Base-by-base conservation (phyloP, 306 rosid species). In the Casuarina glauca region DNA sequence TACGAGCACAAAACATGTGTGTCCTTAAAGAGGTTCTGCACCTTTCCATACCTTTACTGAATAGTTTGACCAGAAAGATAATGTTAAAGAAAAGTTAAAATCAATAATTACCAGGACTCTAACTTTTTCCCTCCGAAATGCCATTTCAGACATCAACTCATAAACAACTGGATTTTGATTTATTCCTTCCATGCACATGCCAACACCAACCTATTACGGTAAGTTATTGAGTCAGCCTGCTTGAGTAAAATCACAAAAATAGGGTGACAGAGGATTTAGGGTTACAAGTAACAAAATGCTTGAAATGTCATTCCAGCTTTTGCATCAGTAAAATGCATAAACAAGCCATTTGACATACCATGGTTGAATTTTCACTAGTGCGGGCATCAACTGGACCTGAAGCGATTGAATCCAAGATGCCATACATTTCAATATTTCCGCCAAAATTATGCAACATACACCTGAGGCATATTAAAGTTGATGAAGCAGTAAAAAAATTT, bases 181-280 rank as follows among this genome's bases (percentile, higher is more conserved):
- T 82, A 90, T 94, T 78, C 97, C 98, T 88, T 94, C 98, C 98
- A 94, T 94, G 87, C 98, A 92, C 95, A 89, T 89, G 74, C 98
- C 98, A 87, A 94, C 97, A 43, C 98, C 98, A 63, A 92, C 89
- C 98, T 94, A 76, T 84, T 80, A 43, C 46, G 69, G 5, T 79
- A 69, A 70, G 74, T 64, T 49, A 54, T 10, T 17, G 41, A 72
- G 72, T 50, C 17, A 72, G 46, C 42, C 57, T 35, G 13, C 19
- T 57, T 12, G 42, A 82, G 41, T 74, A 85, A 57, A 48, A 66
- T 38, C 11, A 72, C 39, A 50, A 61, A 41, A 72, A 15, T 9
- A 75, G 1, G 6, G 55, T 42, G 72, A 51, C 44, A 69, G n/a
- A 66, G 82, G 77, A 67, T 41, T 74, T 70, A 45, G 76, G 78